phyloP scores from a whole-genome alignment of 768 basidiomycete species.

The Baorangia bicolor region DNA sequence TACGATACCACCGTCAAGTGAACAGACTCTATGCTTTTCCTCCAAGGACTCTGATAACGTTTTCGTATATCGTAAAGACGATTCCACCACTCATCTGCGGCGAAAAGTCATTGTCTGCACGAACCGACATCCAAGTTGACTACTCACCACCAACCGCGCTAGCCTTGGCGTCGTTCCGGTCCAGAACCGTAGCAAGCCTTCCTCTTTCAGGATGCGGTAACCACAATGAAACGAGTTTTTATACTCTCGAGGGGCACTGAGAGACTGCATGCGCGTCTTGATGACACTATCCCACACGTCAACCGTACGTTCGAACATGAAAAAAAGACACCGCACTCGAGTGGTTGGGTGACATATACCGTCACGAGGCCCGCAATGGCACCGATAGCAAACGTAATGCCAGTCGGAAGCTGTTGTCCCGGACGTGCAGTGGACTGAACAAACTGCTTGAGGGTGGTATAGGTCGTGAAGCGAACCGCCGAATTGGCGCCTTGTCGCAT shows the following conservation, averaged over 20 bases:
- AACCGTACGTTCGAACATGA: neutral
- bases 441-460: slow-evolving; percentile 90
- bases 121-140: neutral
- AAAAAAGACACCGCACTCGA: slow-evolving; percentile 53
- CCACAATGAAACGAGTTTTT: slow-evolving; percentile 95
- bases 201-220: slow-evolving; percentile 91
- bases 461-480: slow-evolving; percentile 93
- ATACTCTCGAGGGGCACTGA: slow-evolving; percentile 80
- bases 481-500: slow-evolving; percentile 98
- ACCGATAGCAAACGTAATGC: slow-evolving; percentile 93
- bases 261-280: slow-evolving; percentile 97
- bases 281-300: slow-evolving; percentile 61
- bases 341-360: slow-evolving; percentile 85
- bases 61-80: slow-evolving; percentile 90
- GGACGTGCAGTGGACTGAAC: slow-evolving; percentile 82
- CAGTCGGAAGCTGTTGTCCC: slow-evolving; percentile 79
- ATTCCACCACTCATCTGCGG: slow-evolving; percentile 88
- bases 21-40: slow-evolving; percentile 12
- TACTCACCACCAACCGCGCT: slow-evolving; percentile 75
- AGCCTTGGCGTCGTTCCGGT: slow-evolving; percentile 92
- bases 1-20: neutral
- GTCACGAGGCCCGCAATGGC: slow-evolving; percentile 93
- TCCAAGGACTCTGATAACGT: slow-evolving; percentile 58
- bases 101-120: neutral
- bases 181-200: slow-evolving; percentile 93